Base-by-base conservation (phyloP, 2,329 filamentous ascomycete genomes). In the Fusarium brachygibbosum region DNA sequence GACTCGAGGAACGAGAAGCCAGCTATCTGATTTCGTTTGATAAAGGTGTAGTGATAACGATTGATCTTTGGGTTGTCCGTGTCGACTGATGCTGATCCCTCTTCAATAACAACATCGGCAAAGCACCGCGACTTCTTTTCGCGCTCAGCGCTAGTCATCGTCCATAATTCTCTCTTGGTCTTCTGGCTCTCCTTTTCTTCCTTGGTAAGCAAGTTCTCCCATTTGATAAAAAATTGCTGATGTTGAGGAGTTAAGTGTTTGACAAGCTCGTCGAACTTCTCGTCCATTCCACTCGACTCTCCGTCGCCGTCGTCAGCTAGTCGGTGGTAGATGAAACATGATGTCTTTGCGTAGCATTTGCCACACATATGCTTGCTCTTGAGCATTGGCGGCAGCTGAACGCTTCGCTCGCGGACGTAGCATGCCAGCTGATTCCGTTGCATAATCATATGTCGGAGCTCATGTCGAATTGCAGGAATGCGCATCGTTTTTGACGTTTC, bases 401-500 rank as follows among this genome's bases (percentile, higher is more conserved):
- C 86, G 67, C 91, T 90, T 61, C 93, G 89, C 76, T 97, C 91
- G 59, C 93, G 90, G 41, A 98, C 89, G 76, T 93, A 94, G 71
- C 91, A 91, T 5, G 95, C 94, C 19, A 99, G 83, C 70, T 93
- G 89, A 75, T 99, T 99, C 53, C 96, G 91, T 79, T 97, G 92
- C 83, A 98, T 94, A 62, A 99, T 92, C 94, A 99, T 97, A 73
- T 98, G 94, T 37, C 94, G 90, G 52, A 99, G 87, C 77, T 99
- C 96, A 71, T 93, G 91, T 37, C 93, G 88, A 60, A 98, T 87
- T 9, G 93, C 90, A 5, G 94, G 93, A 42, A 99, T 93, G 23
- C 94, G 90, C 71, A 93, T 89, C 14, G 91, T 97, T 70, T 93
- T 91, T 0, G 94, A 95, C 4, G 90, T 93, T 77, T 98, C 96